These are phyloP conservation scores for Alternaria longipes DNA, from an alignment of 2,329 filamentous ascomycete genomes.

Conservation along the genomic window DNA sequence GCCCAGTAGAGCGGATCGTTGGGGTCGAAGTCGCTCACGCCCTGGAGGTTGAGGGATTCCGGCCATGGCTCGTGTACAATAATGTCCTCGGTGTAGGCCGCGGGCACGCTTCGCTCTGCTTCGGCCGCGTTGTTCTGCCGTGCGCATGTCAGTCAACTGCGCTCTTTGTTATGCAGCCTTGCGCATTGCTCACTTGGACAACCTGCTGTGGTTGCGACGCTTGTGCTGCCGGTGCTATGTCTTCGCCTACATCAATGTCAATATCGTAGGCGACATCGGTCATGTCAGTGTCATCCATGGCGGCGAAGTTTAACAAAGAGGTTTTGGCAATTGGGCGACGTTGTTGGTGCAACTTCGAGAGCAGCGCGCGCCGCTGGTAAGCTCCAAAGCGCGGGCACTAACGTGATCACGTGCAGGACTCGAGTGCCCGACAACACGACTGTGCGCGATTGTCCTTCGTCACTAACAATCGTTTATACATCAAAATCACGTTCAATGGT, in stretches of 20 bases:
- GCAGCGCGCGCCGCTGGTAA: constrained; percentile 18
- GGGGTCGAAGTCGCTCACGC: constrained; percentile 82
- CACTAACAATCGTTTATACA: not conserved
- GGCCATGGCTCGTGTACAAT: constrained; percentile 49
- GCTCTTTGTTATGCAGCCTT: constrained; percentile 9
- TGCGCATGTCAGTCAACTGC: constrained; percentile 17
- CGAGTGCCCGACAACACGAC: not conserved
- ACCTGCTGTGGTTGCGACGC: constrained; percentile 32
- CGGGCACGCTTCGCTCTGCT: constrained; percentile 35
- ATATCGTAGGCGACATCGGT: constrained; percentile 50
- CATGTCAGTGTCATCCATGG: constrained; percentile 47
- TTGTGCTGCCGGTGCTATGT: constrained; percentile 29
- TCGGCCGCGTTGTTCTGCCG: constrained; percentile 1
- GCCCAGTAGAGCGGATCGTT: constrained; percentile 81
- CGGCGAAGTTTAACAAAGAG: constrained; percentile 12
- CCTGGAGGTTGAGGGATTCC: constrained; percentile 83
- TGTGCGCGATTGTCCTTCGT: not conserved
- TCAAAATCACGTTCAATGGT: not conserved
- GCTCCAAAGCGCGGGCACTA: constrained; percentile 20
- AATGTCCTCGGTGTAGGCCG: constrained; percentile 46
- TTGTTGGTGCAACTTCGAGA: constrained; percentile 16
- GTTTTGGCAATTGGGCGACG: constrained; percentile 23
- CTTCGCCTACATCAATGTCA: constrained; percentile 45
- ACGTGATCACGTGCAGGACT: constrained; percentile 22
- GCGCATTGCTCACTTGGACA: constrained; percentile 21